A percentile compares a stretch with the other conserved stretches of the same genome.
Evolutionary conservation across 2,329 filamentous ascomycete genomes (phyloP).

Genomic region (Teratosphaeria nubilosa): DNA sequence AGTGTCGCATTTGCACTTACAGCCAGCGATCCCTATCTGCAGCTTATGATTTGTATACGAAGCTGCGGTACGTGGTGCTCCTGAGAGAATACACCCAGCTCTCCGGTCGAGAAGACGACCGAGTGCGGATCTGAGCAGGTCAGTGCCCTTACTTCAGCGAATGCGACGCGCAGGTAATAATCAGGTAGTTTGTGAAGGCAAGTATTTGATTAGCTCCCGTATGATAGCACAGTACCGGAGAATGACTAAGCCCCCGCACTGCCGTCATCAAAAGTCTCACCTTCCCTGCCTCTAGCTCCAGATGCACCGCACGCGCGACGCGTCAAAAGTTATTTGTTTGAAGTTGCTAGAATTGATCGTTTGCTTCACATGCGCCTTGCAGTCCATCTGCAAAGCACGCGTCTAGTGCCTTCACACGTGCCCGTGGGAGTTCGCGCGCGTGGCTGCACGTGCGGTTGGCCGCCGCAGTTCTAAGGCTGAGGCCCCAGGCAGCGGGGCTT

Average conservation of each 20-base stretch:
- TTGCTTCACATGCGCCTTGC: neutral
- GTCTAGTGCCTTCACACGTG: neutral
- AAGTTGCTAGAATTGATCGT: neutral
- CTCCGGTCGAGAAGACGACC: neutral
- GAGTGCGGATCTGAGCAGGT: neutral
- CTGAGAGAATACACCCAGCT: neutral
- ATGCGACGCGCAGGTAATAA: neutral
- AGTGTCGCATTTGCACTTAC: neutral
- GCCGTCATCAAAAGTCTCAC: neutral
- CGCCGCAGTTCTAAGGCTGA: neutral
- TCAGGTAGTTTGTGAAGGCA: neutral
- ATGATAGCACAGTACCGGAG: neutral
- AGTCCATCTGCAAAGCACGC: neutral
- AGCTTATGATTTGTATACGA: neutral
- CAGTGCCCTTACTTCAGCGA: neutral
- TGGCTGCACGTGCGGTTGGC: neutral
- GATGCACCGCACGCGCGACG: neutral
- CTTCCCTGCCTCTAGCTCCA: neutral
- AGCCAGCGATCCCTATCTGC: neutral
- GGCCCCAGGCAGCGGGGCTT: neutral
- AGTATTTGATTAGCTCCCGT: neutral
- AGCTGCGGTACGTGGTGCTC: neutral
- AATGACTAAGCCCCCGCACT: neutral
- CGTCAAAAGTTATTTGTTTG: neutral
- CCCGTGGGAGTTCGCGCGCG: neutral